These are phyloP conservation scores for Monilinia fructicola DNA, from an alignment of 2,329 filamentous ascomycete species.

Conservation along the genomic window DNA sequence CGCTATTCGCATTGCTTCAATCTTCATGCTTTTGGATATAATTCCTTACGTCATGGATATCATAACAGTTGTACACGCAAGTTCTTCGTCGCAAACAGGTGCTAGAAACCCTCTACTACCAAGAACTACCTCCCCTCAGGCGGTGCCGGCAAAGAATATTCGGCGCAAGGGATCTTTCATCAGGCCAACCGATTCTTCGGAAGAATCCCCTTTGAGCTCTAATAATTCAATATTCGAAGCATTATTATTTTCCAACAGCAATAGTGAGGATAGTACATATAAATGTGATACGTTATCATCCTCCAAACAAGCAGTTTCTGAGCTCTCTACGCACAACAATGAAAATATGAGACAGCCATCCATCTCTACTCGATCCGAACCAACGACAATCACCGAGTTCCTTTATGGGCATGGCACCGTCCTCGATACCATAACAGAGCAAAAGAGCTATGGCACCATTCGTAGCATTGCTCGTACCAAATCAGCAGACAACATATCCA, in stretches of 20 bases:
- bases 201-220: constrained; percentile 41
- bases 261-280: constrained; percentile 36
- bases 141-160: constrained; percentile 33
- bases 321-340: constrained; percentile 5
- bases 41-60: constrained; percentile 29
- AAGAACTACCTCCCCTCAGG: constrained; percentile 25
- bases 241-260: constrained; percentile 40
- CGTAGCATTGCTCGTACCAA: constrained; percentile 34
- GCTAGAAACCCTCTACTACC: constrained; percentile 30
- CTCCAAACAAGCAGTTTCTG: constrained; percentile 6
- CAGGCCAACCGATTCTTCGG: constrained; percentile 41
- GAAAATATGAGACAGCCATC: constrained; percentile 21
- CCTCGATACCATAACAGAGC: constrained; percentile 46
- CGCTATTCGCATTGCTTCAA: constrained; percentile 9
- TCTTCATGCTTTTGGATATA: constrained; percentile 28
- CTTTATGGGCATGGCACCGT: constrained; percentile 45
- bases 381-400: constrained; percentile 33
- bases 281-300: constrained; percentile 27
- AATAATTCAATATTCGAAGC: constrained; percentile 45
- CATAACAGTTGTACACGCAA: constrained; percentile 25
- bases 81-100: constrained; percentile 9
- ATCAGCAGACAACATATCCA: constrained; percentile 33
- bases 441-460: constrained; percentile 43
- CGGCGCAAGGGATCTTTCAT: constrained; percentile 40
- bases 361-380: constrained; percentile 15